Percentiles rank a stretch among this genome's conserved stretches.
phyloP scores from a whole-genome alignment of 805 yeast species.

The Schwanniomyces polymorphus region DNA sequence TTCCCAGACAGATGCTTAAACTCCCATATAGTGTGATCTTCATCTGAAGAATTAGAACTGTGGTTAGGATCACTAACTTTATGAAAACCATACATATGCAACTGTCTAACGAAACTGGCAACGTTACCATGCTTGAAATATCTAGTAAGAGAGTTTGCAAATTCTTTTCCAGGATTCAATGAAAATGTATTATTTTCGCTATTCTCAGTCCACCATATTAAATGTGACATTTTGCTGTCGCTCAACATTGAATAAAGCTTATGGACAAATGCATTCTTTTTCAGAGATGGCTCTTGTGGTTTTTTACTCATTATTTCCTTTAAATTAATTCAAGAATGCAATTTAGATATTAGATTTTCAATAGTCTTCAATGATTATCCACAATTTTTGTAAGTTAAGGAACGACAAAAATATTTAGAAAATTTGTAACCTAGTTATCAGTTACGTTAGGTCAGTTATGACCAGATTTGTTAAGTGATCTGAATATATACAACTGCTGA shows the following conservation, averaged over 20 bases:
- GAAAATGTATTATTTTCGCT: constrained; percentile 57
- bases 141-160: constrained; percentile 58
- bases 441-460: too few species aligned
- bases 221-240: constrained; percentile 31
- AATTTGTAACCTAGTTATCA: too few species aligned
- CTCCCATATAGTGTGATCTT: constrained; percentile 46
- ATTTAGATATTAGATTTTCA: not conserved
- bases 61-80: constrained; percentile 56
- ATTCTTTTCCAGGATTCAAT: constrained; percentile 62
- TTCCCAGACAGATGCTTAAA: constrained; percentile 54
- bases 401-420: too few species aligned
- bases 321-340: not conserved
- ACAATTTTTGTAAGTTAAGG: too few species aligned
- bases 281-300: constrained; percentile 28
- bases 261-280: constrained; percentile 61
- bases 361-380: too few species aligned
- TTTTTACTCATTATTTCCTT: constrained; percentile 21
- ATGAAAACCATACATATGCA: constrained; percentile 96
- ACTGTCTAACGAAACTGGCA: constrained; percentile 88
- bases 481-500: not conserved
- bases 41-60: constrained; percentile 2
- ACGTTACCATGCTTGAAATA: constrained; percentile 94
- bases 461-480: not conserved
- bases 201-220: constrained; percentile 47
- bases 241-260: constrained; percentile 41